Evolutionary conservation across 2,329 filamentous ascomycete species (phyloP), one percentile per base, ranked within the genome.

Genomic region (Ceratocystis eucalypticola): DNA sequence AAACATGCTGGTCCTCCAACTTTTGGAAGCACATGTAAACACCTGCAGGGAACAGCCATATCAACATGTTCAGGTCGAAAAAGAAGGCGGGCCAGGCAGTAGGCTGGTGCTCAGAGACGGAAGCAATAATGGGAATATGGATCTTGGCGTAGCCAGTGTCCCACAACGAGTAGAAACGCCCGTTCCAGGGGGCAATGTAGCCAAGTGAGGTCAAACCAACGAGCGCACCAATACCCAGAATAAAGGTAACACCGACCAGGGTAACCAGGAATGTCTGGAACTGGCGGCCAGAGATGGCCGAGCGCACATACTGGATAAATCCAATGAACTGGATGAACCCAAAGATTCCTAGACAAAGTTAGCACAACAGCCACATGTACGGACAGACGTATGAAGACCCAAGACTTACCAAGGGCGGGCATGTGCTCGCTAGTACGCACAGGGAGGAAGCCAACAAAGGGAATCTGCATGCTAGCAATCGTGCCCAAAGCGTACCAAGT

Each of bases 21-120:
- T 88, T 87, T 75, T 91, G 88, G 86, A 97, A 99, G 80, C 92
- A 96, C 78, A 99, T 87, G 79, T 97, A 99, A 67, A 99, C 91
- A 77, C 94, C 94, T 12, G 94, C 95, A 3, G 94, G 94, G 85
- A 99, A 97, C 64, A 99, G 85, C 94, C 94, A 99, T 78, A 99
- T 96, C 73, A 99, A 83, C 80, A 99, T 86, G 80, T 96, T 96
- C 71, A 99, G 82, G 73, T 99, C 94, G 76, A 99, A 99, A 81
- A 99, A 99, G 82, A 96, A 99, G 17, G 95, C 91, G 1, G 94
- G 94, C 94, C 94, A 99, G 55, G 94, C 94, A 46, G 94, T 99
- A 65, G 94, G 94, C 79, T 99, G 94, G 79, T 99, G 94, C 79
- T 99, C 94, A 1, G 94, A 99, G 61, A 99, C 94, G n/a, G 94